phyloP scores from a whole-genome alignment of 176 grass and related monocot species.

The Oryza punctata region DNA sequence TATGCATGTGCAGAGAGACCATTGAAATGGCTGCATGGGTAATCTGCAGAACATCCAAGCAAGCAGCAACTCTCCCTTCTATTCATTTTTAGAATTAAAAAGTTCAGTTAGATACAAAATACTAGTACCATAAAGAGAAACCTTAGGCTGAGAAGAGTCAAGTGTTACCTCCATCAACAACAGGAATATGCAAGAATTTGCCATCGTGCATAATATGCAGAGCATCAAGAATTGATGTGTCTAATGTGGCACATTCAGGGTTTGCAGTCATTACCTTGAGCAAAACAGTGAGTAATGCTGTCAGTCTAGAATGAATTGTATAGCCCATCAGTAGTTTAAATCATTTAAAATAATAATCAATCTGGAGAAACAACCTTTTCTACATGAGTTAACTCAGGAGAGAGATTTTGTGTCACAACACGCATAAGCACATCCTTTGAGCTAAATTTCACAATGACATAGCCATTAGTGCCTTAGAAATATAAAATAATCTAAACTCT shows the following conservation, averaged over 20 bases:
- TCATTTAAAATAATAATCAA: neutral
- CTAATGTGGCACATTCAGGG: conserved; percentile 75
- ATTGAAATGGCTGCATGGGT: conserved; percentile 96
- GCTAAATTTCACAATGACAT: conserved; percentile 51
- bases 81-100: conserved; percentile 20
- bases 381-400: conserved; percentile 89
- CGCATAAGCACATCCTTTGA: conserved; percentile 98
- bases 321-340: neutral
- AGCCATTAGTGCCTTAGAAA: conserved; percentile 22
- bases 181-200: conserved; percentile 97
- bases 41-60: conserved; percentile 96
- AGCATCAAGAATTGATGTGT: conserved; percentile 91
- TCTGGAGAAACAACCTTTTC: conserved; percentile 74
- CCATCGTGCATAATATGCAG: conserved; percentile 93
- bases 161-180: conserved; percentile 77
- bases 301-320: conserved; percentile 37
- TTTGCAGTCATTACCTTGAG: conserved; percentile 88
- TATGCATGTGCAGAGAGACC: conserved; percentile 44
- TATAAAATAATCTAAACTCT: neutral
- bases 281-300: conserved; percentile 28
- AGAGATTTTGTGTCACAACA: conserved; percentile 87
- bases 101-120: conserved; percentile 21
- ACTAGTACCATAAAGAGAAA: conserved; percentile 10
- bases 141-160: conserved; percentile 14
- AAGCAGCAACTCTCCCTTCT: conserved; percentile 82